These are phyloP conservation scores for Parmales sp. DNA, from an alignment of 108 stramenopile species.

Conservation along the genomic window DNA sequence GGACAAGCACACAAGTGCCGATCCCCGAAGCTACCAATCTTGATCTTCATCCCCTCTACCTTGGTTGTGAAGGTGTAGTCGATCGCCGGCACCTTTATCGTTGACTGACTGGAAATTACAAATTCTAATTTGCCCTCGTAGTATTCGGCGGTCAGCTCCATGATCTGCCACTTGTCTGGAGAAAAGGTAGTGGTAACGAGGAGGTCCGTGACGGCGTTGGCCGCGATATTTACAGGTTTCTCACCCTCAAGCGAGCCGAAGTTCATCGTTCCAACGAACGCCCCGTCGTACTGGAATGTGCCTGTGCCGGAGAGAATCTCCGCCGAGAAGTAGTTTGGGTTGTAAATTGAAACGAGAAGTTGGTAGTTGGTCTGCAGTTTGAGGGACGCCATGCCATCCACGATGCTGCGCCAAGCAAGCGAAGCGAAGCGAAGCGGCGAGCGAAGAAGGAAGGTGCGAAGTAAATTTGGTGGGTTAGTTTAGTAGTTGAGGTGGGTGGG, in stretches of 20 bases:
- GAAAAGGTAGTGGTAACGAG: slow-evolving; percentile 54
- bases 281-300: slow-evolving; percentile 51
- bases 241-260: too few species aligned
- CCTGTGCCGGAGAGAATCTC: slow-evolving; percentile 51
- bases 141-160: slow-evolving; percentile 60
- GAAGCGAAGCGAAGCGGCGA: too few species aligned
- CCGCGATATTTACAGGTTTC: slow-evolving; percentile 32
- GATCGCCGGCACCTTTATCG: too few species aligned
- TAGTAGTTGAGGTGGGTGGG: too few species aligned
- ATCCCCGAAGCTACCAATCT: too few species aligned
- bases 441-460: too few species aligned
- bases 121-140: slow-evolving; percentile 45
- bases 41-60: too few species aligned
- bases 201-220: slow-evolving; percentile 66
- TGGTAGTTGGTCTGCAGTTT: slow-evolving; percentile 65
- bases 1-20: too few species aligned
- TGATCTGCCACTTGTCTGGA: slow-evolving; percentile 56
- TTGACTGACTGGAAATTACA: slow-evolving; percentile 23
- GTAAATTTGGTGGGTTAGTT: too few species aligned
- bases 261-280: slow-evolving; percentile 59
- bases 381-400: slow-evolving; percentile 53
- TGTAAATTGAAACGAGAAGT: slow-evolving; percentile 55
- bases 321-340: slow-evolving; percentile 64
- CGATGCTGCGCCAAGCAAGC: slow-evolving; percentile 63
- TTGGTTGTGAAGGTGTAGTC: too few species aligned